Evolutionary conservation across 139 green algal genomes (phyloP), one percentile per base, ranked within the genome.

Genomic region (Penium margaritaceum): DNA sequence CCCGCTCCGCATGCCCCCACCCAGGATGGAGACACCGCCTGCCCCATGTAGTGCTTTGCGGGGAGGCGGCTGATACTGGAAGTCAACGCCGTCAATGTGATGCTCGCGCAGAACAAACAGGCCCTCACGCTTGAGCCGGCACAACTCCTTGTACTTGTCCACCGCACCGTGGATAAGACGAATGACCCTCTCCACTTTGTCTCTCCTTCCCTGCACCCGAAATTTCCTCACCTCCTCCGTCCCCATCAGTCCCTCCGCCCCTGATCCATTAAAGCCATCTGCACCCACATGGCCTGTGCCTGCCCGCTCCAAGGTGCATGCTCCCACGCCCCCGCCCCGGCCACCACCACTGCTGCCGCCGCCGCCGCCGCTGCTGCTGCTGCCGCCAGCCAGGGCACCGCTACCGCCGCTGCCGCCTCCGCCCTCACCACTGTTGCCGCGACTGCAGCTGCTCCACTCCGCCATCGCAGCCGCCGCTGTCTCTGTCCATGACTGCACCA

Each of bases 91-190:
- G n/a, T 76, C 51, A 29, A 96, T 86, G 7, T 68, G 67, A 77
- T 96, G 91, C 24, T 79, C 41, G n/a, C 89, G 84, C 0, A 83
- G 72, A 35, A 96, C 91, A 39, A 75, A 81, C 75, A 91, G 83
- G 46, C 90, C 90, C 87, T 86, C 76, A 72, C 84, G 89, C 1
- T 79, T 81, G 2, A 88, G 85, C 70, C 95, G 89, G 60, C 89
- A 96, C 41, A 96, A 85, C 55, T 93, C 89, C 74, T 91, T 91
- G 89, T 96, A 96, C 14, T 89, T 83, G 39, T 93, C 86, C 5
- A 96, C 83, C 0, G 86, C 89, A 14, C 84, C 71, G n/a, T 72
- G 70, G 12, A 96, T 86, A 55, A 95, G 79, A 39, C 78, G 58
- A 35, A 94, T 67, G 0, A 90, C 90, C 21, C 77, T 43, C 12